These are phyloP conservation scores for Nakazawaea molendinolei DNA, from an alignment of 805 yeast species.

Conservation along the genomic window DNA sequence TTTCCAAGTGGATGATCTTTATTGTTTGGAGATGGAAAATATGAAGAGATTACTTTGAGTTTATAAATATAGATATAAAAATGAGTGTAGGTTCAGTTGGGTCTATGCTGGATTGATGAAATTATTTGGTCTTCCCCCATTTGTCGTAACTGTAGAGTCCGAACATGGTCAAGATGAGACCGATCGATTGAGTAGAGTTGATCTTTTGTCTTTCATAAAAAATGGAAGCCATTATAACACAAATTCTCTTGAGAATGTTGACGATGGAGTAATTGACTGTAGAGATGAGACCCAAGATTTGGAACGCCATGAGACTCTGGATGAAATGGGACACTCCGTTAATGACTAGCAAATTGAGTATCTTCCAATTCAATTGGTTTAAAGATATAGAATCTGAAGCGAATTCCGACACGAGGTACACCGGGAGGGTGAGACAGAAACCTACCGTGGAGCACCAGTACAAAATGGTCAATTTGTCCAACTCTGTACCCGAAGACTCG, in stretches of 20 bases:
- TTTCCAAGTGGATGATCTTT: too few relatives aligned
- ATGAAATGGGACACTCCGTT: conserved; percentile 67
- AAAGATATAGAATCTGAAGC: conserved; percentile 25
- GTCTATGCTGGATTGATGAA: too few relatives aligned
- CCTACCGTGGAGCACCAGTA: conserved; percentile 70
- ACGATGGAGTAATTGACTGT: conserved; percentile 79
- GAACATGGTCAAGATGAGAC: conserved; percentile 46
- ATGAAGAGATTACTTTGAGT: too few relatives aligned
- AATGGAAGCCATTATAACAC: conserved; percentile 61
- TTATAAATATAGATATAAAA: too few relatives aligned
- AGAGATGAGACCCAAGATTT: conserved; percentile 62
- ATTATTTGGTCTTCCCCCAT: conserved; percentile 39
- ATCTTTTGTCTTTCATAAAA: conserved; percentile 51
- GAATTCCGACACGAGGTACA: conserved; percentile 54
- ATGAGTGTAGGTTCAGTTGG: too few relatives aligned
- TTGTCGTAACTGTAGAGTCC: conserved; percentile 70
- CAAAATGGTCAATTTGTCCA: conserved; percentile 66
- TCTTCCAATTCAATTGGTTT: conserved; percentile 7
- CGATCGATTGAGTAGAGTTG: conserved; percentile 36
- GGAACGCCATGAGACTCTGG: conserved; percentile 72
- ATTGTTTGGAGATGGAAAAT: too few relatives aligned
- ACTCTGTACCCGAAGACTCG: conserved; percentile 26
- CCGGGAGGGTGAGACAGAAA: conserved; percentile 56
- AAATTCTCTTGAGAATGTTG: conserved; percentile 66
- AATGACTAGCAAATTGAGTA: conserved; percentile 34